Base-by-base conservation (phyloP, 129 eudicot species). In the Centaurea solstitialis region DNA sequence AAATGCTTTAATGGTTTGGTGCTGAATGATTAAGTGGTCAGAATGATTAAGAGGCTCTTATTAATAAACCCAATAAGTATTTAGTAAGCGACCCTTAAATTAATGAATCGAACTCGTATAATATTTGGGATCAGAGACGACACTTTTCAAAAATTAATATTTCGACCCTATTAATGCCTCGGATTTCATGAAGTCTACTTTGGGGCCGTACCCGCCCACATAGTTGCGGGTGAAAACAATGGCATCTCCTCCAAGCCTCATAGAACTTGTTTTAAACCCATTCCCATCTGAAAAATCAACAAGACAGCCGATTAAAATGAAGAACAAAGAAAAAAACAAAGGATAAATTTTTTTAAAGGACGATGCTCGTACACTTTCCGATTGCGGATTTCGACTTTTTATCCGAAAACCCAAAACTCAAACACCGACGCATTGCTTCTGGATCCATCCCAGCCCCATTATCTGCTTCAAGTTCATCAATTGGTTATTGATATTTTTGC, bases 231-330 rank as follows among this genome's bases (percentile, higher is more conserved):
- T 94, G 94, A 94, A 94, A 81, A 94, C 97, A 76, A 94, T 83
- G 76, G 79, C 99, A 65, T 94, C 99, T 35, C 97, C 91, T 65
- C 99, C 99, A 79, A 94, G 99, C 86, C 99, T 86, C 97, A 94
- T 90, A 37, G 99, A 82, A 79, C 97, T 92, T 8, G 97, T 95
- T 87, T 92, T 95, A 76, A 95, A 95, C 74, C 99, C 99, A 77
- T 95, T 95, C 62, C 99, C 99, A 86, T 95, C 99, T 95, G 65
- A 90, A 82, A 86, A 74, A 65, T 83, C 79, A 47, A 75, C 70
- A 81, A 81, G 80, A 47, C 81, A 79, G 68, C 41, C 37, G 65
- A 75, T 80, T 70, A 67, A 33, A 59, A 72, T 21, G 53, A 71
- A 18, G 64, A 43, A 53, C 6, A 57, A 5, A 40, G 24, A 76